Conservation (phyloP, 352 stramenopile species). For the Plasmopara viticola region DNA sequence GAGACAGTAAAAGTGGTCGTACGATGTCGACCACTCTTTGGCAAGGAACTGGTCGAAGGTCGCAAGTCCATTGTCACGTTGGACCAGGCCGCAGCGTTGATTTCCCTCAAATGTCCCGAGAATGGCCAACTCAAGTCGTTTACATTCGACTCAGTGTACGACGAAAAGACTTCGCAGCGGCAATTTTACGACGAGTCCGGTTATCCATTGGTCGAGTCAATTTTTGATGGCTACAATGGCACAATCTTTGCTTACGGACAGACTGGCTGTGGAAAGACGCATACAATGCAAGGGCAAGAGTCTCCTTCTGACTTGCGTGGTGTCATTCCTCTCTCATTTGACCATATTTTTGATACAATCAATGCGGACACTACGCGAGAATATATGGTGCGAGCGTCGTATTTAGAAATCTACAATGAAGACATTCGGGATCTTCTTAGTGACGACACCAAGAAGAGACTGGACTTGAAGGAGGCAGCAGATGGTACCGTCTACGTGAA, state of each 20-base stretch:
- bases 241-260: slow-evolving; percentile 90
- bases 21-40: slow-evolving; percentile 79
- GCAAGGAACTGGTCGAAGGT: slow-evolving; percentile 78
- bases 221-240: slow-evolving; percentile 89
- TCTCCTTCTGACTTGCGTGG: slow-evolving; percentile 63
- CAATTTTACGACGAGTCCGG: slow-evolving; percentile 85
- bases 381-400: slow-evolving; percentile 85
- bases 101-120: slow-evolving; percentile 73
- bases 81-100: slow-evolving; percentile 51
- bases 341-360: slow-evolving; percentile 86
- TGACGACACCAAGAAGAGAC: slow-evolving; percentile 72
- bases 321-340: slow-evolving; percentile 80
- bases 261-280: slow-evolving; percentile 79
- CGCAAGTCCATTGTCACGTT: slow-evolving; percentile 79
- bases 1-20: slow-evolving; percentile 88
- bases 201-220: slow-evolving; percentile 85
- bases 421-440: slow-evolving; percentile 88
- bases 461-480: slow-evolving; percentile 81
- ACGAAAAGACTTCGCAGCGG: slow-evolving; percentile 75
- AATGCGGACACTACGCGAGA: slow-evolving; percentile 53
- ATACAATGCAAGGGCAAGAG: slow-evolving; percentile 83
- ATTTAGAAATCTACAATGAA: slow-evolving; percentile 95
- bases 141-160: slow-evolving; percentile 89
- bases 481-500: slow-evolving; percentile 86
- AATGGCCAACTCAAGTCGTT: slow-evolving; percentile 81